Evolutionary conservation across 2,329 filamentous ascomycete genomes (phyloP).

Genomic region (Phaeosphaeria sp.): DNA sequence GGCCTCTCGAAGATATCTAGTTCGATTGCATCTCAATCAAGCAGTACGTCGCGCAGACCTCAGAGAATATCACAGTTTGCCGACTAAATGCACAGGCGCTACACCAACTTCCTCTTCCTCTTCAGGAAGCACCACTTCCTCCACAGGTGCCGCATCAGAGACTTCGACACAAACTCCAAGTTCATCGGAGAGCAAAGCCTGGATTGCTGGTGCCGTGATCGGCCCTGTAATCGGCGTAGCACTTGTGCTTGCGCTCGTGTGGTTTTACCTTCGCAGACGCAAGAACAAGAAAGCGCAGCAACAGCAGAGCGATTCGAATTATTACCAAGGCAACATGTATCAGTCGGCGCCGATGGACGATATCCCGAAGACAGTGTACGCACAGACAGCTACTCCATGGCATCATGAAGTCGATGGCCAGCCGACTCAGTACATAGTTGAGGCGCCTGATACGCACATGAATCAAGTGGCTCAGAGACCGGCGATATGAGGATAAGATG

Average conservation of each 20-base stretch:
- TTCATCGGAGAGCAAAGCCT: constrained; percentile 11
- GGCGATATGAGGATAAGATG: too few species aligned
- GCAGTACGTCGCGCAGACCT: constrained; percentile 12
- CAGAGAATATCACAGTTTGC: constrained; percentile 2
- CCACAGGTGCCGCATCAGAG: constrained; percentile 4
- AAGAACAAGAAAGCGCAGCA: constrained; percentile 10
- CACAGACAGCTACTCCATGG: too few species aligned
- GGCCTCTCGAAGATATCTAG: constrained; percentile 12
- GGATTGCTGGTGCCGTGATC: constrained; percentile 20
- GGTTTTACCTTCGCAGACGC: constrained; percentile 12
- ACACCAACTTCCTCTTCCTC: constrained; percentile 5
- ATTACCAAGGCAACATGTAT: too few species aligned
- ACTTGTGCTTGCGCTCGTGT: constrained; percentile 16
- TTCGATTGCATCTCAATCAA: constrained; percentile 7
- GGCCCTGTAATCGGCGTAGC: constrained; percentile 16
- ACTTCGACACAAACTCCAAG: constrained; percentile 1
- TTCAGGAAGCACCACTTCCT: constrained; percentile 8
- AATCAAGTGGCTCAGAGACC: too few species aligned
- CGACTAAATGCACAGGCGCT: too few species aligned
- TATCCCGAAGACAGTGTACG: too few species aligned
- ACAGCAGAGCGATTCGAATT: neutral
- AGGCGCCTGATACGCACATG: too few species aligned
- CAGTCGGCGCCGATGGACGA: too few species aligned
- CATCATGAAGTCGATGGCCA: too few species aligned
- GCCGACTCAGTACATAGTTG: too few species aligned